Evolutionary conservation across 352 stramenopile genomes (phyloP).

Genomic region (Pythium grandisporangium): DNA sequence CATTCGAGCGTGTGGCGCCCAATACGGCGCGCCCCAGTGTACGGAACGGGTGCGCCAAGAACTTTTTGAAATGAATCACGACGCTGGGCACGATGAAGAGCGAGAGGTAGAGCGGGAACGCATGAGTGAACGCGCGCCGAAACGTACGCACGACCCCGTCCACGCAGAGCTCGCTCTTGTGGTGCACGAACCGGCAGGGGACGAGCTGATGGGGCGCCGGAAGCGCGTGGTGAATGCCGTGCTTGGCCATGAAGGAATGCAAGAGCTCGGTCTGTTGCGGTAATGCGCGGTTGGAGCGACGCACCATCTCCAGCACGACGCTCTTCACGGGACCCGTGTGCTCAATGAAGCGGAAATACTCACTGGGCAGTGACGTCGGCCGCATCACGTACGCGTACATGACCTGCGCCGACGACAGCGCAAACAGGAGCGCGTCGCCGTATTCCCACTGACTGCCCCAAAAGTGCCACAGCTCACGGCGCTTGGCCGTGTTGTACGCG

Average conservation of each 20-base stretch:
- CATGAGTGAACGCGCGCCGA: constrained; percentile 43
- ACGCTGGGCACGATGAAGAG: constrained; percentile 78
- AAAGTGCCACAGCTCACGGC: constrained; percentile 76
- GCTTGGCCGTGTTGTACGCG: constrained; percentile 80
- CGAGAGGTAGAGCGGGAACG: constrained; percentile 77
- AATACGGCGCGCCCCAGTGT: constrained; percentile 48
- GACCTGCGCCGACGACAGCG: constrained; percentile 63
- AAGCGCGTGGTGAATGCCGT: constrained; percentile 22
- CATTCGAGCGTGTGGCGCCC: constrained; percentile 65
- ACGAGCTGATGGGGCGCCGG: constrained; percentile 26
- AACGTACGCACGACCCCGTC: constrained; percentile 44
- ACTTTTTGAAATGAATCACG: constrained; percentile 78
- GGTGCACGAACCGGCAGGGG: constrained; percentile 56
- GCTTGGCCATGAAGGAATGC: constrained; percentile 24
- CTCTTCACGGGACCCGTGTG: constrained; percentile 52
- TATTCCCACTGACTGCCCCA: constrained; percentile 81
- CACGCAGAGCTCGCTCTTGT: constrained; percentile 32
- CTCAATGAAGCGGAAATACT: constrained; percentile 83
- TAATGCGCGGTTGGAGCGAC: constrained; percentile 39
- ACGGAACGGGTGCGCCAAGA: constrained; percentile 41
- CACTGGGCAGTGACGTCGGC: constrained; percentile 47
- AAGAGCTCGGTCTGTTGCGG: constrained; percentile 30
- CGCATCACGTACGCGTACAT: constrained; percentile 86
- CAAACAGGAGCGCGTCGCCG: constrained; percentile 75
- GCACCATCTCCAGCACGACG: constrained; percentile 59